Evolutionary conservation across 176 grass and related monocot genomes (phyloP).

Genomic region (Calamus simplicifolius): DNA sequence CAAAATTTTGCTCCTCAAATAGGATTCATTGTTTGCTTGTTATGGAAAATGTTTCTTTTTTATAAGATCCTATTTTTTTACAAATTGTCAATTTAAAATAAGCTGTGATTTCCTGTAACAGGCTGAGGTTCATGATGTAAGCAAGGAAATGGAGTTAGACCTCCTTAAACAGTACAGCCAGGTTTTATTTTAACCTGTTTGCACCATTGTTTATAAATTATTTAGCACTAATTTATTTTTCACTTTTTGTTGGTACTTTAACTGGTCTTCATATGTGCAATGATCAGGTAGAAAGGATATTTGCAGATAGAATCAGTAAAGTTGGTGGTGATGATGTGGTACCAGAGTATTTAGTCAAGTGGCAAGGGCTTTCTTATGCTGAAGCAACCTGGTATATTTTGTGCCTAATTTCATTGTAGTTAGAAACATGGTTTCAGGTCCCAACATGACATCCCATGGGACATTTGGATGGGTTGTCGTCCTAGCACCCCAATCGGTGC

Average conservation of each 20-base stretch:
- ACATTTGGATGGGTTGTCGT: too few species aligned
- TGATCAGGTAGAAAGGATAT: conserved; percentile 94
- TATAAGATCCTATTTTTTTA: too few species aligned
- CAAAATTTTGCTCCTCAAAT: too few species aligned
- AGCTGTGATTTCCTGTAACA: conserved; percentile 12
- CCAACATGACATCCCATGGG: too few species aligned
- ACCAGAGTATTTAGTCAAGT: conserved; percentile 96
- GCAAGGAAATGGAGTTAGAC: conserved; percentile 99
- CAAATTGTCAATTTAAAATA: too few species aligned
- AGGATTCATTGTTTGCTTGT: too few species aligned
- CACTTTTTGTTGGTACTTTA: conserved; percentile 22
- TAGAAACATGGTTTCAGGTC: too few species aligned
- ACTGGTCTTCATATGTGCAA: conserved; percentile 23
- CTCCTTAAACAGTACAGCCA: conserved; percentile 98
- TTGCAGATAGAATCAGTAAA: conserved; percentile 92
- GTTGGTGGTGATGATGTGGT: conserved; percentile 72
- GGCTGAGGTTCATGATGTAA: conserved; percentile 97
- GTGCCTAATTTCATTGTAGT: conserved; percentile 7
- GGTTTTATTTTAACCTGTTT: conserved; percentile 34
- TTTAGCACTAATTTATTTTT: conserved; percentile 7
- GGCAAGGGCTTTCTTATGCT: conserved; percentile 99
- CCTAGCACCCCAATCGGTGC: too few species aligned
- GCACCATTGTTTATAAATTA: conserved; percentile 10
- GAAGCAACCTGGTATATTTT: conserved; percentile 91
- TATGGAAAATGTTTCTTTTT: too few species aligned